Conservation (phyloP, 345 rosid genomes). For the Noccaea bulbosa region DNA sequence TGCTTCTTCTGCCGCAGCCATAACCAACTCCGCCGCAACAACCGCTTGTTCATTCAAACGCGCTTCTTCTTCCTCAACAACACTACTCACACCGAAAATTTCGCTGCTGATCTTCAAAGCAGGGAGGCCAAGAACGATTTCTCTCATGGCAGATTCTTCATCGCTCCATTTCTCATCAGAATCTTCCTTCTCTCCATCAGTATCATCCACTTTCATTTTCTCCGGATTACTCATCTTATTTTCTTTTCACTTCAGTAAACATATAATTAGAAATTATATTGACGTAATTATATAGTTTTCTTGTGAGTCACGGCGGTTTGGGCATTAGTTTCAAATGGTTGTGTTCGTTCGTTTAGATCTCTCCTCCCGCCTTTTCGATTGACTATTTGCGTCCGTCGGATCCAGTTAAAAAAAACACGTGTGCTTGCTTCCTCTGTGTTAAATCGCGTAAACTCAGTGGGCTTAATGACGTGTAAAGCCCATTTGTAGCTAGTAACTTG, state of each 20-base stretch:
- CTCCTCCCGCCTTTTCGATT: slow-evolving; percentile 38
- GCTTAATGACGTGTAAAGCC: slow-evolving; percentile 22
- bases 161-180: slow-evolving; percentile 1
- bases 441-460: slow-evolving; percentile 16
- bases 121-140: slow-evolving; percentile 30
- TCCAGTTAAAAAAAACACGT: slow-evolving; percentile 1
- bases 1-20: slow-evolving; percentile 32
- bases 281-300: slow-evolving; percentile 9
- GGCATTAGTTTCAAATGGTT: slow-evolving; percentile 15
- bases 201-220: slow-evolving; percentile 1
- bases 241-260: too few species aligned
- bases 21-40: slow-evolving; percentile 13
- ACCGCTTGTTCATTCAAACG: slow-evolving; percentile 31
- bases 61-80: background rate
- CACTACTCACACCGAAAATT: background rate
- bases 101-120: background rate
- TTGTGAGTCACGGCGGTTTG: slow-evolving; percentile 17
- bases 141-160: background rate
- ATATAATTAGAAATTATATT: fast-evolving
- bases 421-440: background rate
- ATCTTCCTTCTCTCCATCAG: background rate
- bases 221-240: slow-evolving; percentile 5
- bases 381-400: slow-evolving; percentile 18
- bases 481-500: slow-evolving; percentile 11
- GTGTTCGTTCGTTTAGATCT: slow-evolving; percentile 9